Evolutionary conservation across 2,329 filamentous ascomycete genomes (phyloP).

Genomic region (Aureobasidium leucospermi): DNA sequence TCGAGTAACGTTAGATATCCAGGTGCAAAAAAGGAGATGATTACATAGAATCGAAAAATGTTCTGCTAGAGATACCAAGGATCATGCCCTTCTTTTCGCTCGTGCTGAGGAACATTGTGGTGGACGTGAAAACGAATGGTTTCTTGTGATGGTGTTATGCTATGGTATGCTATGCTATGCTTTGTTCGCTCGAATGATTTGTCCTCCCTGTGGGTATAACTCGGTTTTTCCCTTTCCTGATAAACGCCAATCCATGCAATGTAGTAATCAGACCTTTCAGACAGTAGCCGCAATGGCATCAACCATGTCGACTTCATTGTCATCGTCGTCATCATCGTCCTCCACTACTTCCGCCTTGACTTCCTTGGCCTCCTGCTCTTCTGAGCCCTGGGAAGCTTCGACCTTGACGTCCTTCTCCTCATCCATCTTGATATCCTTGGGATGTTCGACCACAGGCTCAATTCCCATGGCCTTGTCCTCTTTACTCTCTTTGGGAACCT

Average conservation of each 20-base stretch:
- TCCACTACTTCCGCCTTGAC: background rate
- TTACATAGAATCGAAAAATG: too few species aligned
- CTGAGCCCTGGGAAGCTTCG: too few species aligned
- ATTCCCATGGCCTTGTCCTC: background rate
- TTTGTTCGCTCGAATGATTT: background rate
- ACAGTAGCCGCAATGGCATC: conserved; percentile 1
- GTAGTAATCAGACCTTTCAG: background rate
- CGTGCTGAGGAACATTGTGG: too few species aligned
- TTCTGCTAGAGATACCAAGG: too few species aligned
- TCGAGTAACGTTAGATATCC: background rate
- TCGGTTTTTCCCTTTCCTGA: background rate
- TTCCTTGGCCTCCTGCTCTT: background rate
- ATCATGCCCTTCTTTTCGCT: too few species aligned
- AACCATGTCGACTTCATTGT: background rate
- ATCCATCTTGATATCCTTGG: too few species aligned
- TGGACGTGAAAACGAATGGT: background rate
- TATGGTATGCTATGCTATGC: background rate
- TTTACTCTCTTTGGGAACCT: background rate
- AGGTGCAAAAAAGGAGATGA: background rate
- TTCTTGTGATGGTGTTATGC: background rate
- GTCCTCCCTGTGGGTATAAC: background rate
- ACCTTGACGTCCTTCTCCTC: background rate
- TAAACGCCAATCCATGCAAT: background rate
- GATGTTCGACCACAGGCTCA: background rate
- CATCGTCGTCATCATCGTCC: background rate